Conservation (phyloP, 768 basidiomycete species). For the Hericium coralloides region DNA sequence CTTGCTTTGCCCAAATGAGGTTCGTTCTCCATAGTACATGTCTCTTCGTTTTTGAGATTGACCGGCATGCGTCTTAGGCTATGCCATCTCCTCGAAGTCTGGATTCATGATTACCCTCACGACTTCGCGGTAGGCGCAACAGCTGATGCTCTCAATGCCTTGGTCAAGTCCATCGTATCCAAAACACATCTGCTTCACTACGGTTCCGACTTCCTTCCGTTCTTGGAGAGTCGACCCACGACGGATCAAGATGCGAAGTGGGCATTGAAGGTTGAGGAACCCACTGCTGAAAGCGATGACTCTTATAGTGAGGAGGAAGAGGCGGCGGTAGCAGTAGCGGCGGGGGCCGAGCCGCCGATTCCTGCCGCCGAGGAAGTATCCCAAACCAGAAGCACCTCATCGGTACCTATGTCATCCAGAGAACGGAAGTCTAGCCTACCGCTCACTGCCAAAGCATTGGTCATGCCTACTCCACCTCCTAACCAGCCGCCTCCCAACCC, state of each 20-base stretch:
- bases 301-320: conserved; percentile 44
- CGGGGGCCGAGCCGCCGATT: not conserved
- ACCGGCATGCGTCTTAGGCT: conserved; percentile 38
- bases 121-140: conserved; percentile 78
- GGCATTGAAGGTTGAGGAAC: conserved; percentile 60
- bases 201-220: conserved; percentile 74
- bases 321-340: conserved; percentile 29
- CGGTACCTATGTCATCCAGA: conserved; percentile 25
- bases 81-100: conserved; percentile 67
- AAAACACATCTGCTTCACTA: conserved; percentile 82
- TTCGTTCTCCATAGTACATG: conserved; percentile 18
- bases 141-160: conserved; percentile 58
- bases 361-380: not conserved
- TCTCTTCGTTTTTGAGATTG: not conserved
- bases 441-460: conserved; percentile 35
- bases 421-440: conserved; percentile 69
- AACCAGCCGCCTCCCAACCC: not conserved
- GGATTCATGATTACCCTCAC: conserved; percentile 67
- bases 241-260: conserved; percentile 65
- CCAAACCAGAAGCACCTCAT: not conserved
- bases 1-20: conserved; percentile 86
- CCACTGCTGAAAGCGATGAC: conserved; percentile 56
- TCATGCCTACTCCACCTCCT: conserved; percentile 14
- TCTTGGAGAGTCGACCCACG: conserved; percentile 60
- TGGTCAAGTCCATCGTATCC: conserved; percentile 70